A percentile compares a stretch with the other conserved stretches of the same genome.
phyloP scores from a whole-genome alignment of 129 eudicot genomes.

The Helianthus tuberosus region DNA sequence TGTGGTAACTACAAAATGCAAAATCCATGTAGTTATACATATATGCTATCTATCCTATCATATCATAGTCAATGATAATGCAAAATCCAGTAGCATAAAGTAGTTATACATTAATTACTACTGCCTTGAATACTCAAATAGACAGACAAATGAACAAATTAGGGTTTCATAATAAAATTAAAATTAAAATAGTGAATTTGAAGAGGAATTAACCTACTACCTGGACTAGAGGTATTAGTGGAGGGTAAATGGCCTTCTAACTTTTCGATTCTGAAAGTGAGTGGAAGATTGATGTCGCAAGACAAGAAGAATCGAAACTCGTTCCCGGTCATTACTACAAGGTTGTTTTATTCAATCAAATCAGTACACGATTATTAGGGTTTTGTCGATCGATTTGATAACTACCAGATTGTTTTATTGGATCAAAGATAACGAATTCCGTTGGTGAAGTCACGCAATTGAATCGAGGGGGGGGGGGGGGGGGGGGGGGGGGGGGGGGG shows the following conservation, averaged over 20 bases:
- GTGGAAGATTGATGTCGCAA: conserved; percentile 91
- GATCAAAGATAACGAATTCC: neutral
- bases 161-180: conserved; percentile 12
- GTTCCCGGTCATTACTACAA: conserved; percentile 58
- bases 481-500: neutral
- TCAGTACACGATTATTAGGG: conserved; percentile 29
- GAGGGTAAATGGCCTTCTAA: conserved; percentile 74
- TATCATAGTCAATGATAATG: too few relatives aligned
- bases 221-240: conserved; percentile 50
- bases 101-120: too few relatives aligned
- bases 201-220: conserved; percentile 29
- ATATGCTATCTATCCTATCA: neutral
- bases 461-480: neutral
- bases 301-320: conserved; percentile 93
- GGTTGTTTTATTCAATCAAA: conserved; percentile 14
- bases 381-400: conserved; percentile 17
- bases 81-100: too few relatives aligned
- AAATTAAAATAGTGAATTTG: neutral
- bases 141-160: neutral
- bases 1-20: too few relatives aligned
- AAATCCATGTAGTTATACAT: too few relatives aligned
- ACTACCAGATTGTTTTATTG: neutral
- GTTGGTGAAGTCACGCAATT: neutral
- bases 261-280: conserved; percentile 83
- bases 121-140: neutral